Evolutionary conservation across 2,329 filamentous ascomycete genomes (phyloP), one percentile per base, ranked within the genome.

Genomic region (Aspergillus spinulosporus): DNA sequence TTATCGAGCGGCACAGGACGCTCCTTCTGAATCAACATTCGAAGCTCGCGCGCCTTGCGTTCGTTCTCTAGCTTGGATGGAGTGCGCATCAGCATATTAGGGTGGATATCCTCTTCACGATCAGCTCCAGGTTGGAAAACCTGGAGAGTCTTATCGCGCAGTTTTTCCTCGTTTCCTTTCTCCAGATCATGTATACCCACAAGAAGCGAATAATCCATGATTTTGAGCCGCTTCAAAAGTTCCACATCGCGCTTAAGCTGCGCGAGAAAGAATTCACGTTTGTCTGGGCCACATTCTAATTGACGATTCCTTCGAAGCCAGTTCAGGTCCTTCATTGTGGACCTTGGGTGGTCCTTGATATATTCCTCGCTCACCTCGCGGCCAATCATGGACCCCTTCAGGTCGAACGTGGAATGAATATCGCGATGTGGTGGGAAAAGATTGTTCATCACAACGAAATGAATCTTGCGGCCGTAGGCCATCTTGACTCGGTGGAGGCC

Each of bases 361-460:
- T 95, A 87, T 46, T 96, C 90, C 72, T 97, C 94, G 66, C 80
- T 88, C 72, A 94, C 93, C 72, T 97, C 91, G 69, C 94, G 85
- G 11, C 94, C 94, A 63, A 97, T 86, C 0, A 93, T 97, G 5
- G 94, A 97, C 6, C 94, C 94, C 76, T 99, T 99, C 64, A 99
- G 75, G 73, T 99, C 94, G 69, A 96, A 99, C 2, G 92, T 99
- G 68, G 91, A 87, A 76, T 99, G 94, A 59, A 99, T 97, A 73
- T 99, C 94, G 64, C 93, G 86, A 76, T 99, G 94, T 5, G 94
- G 93, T 9, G 94, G 94, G 69, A 99, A 99, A 12, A 99, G 83
- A 73, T 99, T 99, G 80, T 99, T 99, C 94, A 99, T 99, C 71
- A 99, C 92, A 58, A 99, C 94, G 66, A 99, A 99, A 75, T 99